Evolutionary conservation across 495 filamentous ascomycete species (phyloP), one percentile per base, ranked within the genome.

Genomic region (Xylona heveae): DNA sequence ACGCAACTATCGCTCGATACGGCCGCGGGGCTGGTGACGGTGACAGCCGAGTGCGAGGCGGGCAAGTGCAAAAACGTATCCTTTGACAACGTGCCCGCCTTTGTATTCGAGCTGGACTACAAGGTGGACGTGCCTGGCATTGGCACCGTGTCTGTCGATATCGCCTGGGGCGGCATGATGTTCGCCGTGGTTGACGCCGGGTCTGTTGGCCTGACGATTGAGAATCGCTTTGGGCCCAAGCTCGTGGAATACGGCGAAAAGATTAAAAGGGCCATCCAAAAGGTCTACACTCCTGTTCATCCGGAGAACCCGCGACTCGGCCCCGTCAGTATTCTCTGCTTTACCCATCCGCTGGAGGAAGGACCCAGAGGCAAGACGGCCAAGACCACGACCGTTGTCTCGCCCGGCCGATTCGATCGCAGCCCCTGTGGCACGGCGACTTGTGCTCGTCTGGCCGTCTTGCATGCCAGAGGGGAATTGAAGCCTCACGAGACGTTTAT

Each of bases 131-230:
- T 53, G 6, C 48, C 46, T 1, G 50, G 48, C 0, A 4, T 55
- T 3, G 50, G 50, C 0, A 29, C 39, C 21, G 32, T 53, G 3
- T 25, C 19, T 2, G 44, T 50, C 14, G 52, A 55, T 36, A 49
- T 55, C 24, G 52, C 46, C 4, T 55, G 42, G 20, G 50, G 52
- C 5, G 52, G 52, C 1, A 55, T 53, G 52, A 50, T 52, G 29
- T 53, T 46, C 28, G 41, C 44, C 5, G 15, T 53, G n/a, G 48
- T 53, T 4, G 52, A 53, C 33, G 50, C 37, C 1, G 37, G 37
- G 4, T 41, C 41, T 0, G 6, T 53, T 7, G 48, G 47, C 0
- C 22, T 55, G 22, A 31, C 17, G 18, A 23, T 55, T 13, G 19
- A 45, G 7, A 42, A 42, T 15, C 29, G 31, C 9, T 13, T 48